phyloP scores from a whole-genome alignment of 495 filamentous ascomycete genomes.

The Choiromyces venosus region DNA sequence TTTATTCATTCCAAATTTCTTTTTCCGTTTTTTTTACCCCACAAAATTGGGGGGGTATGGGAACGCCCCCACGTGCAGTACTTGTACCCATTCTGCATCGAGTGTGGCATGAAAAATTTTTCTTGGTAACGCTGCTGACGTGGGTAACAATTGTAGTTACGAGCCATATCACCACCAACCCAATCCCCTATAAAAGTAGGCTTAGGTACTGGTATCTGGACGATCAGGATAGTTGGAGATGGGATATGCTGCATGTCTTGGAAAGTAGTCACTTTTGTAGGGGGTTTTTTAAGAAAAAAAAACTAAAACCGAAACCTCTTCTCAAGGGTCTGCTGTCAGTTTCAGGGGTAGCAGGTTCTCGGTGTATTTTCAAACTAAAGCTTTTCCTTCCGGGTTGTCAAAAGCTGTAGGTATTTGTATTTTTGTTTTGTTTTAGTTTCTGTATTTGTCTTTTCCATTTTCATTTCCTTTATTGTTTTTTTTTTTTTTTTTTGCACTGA shows the following conservation, averaged over 20 bases:
- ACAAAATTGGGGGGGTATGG: conserved; percentile 21
- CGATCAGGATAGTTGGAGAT: not conserved
- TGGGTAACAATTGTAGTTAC: conserved; percentile 36
- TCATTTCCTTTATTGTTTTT: conserved; percentile 6
- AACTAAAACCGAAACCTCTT: not conserved
- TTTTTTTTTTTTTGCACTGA: conserved; percentile 22
- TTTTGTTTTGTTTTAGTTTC: conserved; percentile 36
- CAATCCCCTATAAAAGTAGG: conserved; percentile 18
- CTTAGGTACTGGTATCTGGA: conserved; percentile 1
- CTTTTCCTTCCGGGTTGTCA: conserved; percentile 13
- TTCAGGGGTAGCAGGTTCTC: not conserved
- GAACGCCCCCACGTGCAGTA: conserved; percentile 26
- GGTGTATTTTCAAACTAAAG: not conserved
- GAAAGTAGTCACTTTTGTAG: not conserved
- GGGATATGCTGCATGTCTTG: not conserved
- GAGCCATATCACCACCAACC: conserved; percentile 37
- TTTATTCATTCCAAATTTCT: conserved; percentile 30
- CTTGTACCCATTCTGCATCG: conserved; percentile 17
- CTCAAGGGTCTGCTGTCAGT: not conserved
- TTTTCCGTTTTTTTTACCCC: conserved; percentile 35
- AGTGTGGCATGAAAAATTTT: conserved; percentile 35
- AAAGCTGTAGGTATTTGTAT: conserved; percentile 31
- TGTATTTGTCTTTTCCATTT: conserved; percentile 20
- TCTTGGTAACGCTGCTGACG: conserved; percentile 26
- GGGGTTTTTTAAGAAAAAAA: not conserved